Base-by-base conservation (phyloP, 768 basidiomycete species). In the Lyophyllum shimeji region DNA sequence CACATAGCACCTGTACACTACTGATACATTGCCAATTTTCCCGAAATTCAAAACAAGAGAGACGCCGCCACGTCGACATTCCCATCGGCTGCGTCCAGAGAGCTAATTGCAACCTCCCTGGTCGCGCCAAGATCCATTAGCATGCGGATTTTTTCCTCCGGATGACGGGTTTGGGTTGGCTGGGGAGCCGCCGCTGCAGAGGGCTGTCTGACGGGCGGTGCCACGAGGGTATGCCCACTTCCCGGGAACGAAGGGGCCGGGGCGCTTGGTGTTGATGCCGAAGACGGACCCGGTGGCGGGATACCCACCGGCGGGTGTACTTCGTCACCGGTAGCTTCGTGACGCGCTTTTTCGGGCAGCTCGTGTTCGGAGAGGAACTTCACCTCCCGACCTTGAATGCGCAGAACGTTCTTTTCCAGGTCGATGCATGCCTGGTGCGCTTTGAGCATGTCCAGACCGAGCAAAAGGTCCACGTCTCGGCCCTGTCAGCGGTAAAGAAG, bases 401-500 rank as follows among this genome's bases (percentile, higher is more conserved):
- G 83, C 20, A 99, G 84, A 12, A 90, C 90, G 60, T 86, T 84
- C 70, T 93, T 93, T 63, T 87, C 79, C 21, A 99, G 82, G 71
- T 99, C 97, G 69, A 99, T 98, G 66, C 87, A 91, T 5, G 95
- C 96, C 67, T 97, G 95, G 69, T 98, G 92, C 0, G 95, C 91
- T 71, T 94, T 98, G 58, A 98, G 84, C 97, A 98, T 98, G 79
- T 99, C 97, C n/a, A 99, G 81, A 7, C 97, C 97, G 40, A 99
- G 87, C 2, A 99, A 77, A n/a, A 99, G 84, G 66, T 98, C 96
- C 45, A 98, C 94, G 55, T 90, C 87, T 29, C 87, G 84, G 34
- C 95, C 95, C 90, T 94, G 55, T 20, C 15, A 21, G 27, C 47
- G 23, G 51, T 39, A 23, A 13, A 44, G 42, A 40, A 3, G n/a